Conservation (phyloP, 306 rosid species). For the Lupinus albus region DNA sequence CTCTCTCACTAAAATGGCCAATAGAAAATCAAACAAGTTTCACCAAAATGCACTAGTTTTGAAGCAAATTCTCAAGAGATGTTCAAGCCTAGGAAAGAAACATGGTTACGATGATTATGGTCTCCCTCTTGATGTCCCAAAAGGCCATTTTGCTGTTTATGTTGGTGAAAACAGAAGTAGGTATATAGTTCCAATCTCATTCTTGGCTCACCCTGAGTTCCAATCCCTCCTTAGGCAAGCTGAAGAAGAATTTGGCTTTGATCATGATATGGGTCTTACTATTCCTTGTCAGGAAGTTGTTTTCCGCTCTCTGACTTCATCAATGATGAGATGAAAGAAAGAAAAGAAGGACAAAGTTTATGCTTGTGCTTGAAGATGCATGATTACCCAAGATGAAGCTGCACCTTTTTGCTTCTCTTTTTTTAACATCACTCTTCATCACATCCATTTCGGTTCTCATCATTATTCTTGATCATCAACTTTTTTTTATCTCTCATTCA, state of each 20-base stretch:
- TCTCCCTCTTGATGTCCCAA: conserved; percentile 78
- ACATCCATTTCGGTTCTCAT: conserved; percentile 18
- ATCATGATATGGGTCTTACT: conserved; percentile 90
- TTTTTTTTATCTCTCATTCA: neutral
- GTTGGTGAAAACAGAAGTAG: conserved; percentile 86
- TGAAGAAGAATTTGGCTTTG: conserved; percentile 91
- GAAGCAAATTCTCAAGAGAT: conserved; percentile 79
- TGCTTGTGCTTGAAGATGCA: conserved; percentile 55
- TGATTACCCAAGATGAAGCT: conserved; percentile 66
- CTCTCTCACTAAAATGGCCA: conserved; percentile 55
- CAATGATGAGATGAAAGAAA: conserved; percentile 59
- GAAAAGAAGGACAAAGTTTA: conserved; percentile 2
- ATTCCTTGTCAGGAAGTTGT: conserved; percentile 94
- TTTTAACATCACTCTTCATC: conserved; percentile 62
- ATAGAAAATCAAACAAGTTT: conserved; percentile 65
- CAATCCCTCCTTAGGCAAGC: conserved; percentile 83
- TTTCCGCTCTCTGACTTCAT: conserved; percentile 69
- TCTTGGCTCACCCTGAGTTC: conserved; percentile 77
- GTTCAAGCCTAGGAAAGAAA: conserved; percentile 74
- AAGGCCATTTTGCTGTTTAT: conserved; percentile 87
- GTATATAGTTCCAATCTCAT: conserved; percentile 83
- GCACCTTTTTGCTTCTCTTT: conserved; percentile 53
- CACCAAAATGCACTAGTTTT: conserved; percentile 64
- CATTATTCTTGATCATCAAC: conserved; percentile 18
- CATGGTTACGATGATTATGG: conserved; percentile 56